phyloP scores from a whole-genome alignment of 2,329 filamentous ascomycete genomes.

The Teratosphaeriaceae sp. region DNA sequence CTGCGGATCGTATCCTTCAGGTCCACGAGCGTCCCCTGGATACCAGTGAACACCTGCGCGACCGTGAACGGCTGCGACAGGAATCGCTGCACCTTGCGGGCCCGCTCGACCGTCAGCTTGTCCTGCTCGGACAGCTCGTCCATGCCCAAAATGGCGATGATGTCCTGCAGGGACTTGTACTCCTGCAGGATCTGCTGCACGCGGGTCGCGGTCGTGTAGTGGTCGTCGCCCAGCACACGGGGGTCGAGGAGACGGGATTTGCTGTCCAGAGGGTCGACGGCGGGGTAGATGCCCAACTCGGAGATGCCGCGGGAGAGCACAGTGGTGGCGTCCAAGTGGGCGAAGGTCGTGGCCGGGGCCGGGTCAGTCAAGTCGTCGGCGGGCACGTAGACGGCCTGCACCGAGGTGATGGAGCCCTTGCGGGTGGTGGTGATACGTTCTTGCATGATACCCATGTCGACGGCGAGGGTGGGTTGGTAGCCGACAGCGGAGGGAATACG shows the following conservation, averaged over 20 bases:
- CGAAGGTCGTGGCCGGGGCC: constrained; percentile 98
- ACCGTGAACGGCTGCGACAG: constrained; percentile 98
- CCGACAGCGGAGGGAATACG: constrained; percentile 99
- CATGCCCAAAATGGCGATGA: constrained; percentile 99
- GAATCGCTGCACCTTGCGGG: constrained; percentile 99
- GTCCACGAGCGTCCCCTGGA: constrained; percentile 95
- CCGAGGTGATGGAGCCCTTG: constrained; percentile 99
- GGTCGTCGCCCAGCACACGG: constrained; percentile 95
- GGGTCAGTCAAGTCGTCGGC: constrained; percentile 99
- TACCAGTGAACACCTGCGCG: constrained; percentile 78
- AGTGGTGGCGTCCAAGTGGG: constrained; percentile 99
- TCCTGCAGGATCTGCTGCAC: constrained; percentile 99
- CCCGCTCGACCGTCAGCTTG: constrained; percentile 99
- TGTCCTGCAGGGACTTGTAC: constrained; percentile 99
- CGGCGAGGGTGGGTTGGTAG: constrained; percentile 98
- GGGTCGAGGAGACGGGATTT: constrained; percentile 99
- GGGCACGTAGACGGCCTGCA: constrained; percentile 99
- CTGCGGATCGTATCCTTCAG: constrained; percentile 96
- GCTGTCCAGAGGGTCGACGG: constrained; percentile 98
- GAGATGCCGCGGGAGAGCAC: constrained; percentile 99
- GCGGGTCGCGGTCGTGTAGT: constrained; percentile 89
- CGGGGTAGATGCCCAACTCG: constrained; percentile 99
- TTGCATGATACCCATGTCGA: constrained; percentile 99
- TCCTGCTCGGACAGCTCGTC: constrained; percentile 98
- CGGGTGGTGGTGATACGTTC: constrained; percentile 99